Evolutionary conservation across 2,329 filamentous ascomycete genomes (phyloP).

Genomic region (Colletotrichum magnum): DNA sequence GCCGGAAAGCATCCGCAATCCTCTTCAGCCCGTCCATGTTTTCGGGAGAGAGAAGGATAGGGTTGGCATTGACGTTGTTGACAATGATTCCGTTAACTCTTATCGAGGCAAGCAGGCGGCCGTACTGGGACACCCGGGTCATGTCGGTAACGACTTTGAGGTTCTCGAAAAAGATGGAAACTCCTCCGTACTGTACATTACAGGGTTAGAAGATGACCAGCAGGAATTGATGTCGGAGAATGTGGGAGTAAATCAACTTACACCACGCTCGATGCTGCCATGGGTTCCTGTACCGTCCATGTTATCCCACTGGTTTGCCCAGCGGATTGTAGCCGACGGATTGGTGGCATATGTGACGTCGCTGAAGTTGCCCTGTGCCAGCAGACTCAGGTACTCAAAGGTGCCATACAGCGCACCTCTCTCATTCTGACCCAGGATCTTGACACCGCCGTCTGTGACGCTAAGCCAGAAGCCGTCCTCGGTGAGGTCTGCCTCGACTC

Average conservation of each 20-base stretch:
- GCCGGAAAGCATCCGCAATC: conserved; percentile 76
- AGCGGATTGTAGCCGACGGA: conserved; percentile 73
- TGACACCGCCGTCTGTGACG: conserved; percentile 60
- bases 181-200: conserved; percentile 66
- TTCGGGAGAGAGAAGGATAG: conserved; percentile 64
- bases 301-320: conserved; percentile 83
- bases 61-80: conserved; percentile 82
- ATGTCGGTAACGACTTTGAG: conserved; percentile 70
- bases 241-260: conserved; percentile 4
- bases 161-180: conserved; percentile 77
- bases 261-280: conserved; percentile 74
- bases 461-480: conserved; percentile 75
- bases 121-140: conserved; percentile 73
- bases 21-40: conserved; percentile 74
- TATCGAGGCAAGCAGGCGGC: conserved; percentile 76
- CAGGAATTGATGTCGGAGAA: neutral
- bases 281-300: conserved; percentile 60
- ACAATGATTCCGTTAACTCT: conserved; percentile 76
- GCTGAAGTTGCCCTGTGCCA: conserved; percentile 71
- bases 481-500: conserved; percentile 54
- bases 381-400: conserved; percentile 76
- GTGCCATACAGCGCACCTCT: conserved; percentile 78
- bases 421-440: conserved; percentile 76
- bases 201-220: neutral
- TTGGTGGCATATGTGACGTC: conserved; percentile 61